These are phyloP conservation scores for Hsuehochloa calcarea DNA, from an alignment of 176 grass and related monocot genomes.

Conservation along the genomic window DNA sequence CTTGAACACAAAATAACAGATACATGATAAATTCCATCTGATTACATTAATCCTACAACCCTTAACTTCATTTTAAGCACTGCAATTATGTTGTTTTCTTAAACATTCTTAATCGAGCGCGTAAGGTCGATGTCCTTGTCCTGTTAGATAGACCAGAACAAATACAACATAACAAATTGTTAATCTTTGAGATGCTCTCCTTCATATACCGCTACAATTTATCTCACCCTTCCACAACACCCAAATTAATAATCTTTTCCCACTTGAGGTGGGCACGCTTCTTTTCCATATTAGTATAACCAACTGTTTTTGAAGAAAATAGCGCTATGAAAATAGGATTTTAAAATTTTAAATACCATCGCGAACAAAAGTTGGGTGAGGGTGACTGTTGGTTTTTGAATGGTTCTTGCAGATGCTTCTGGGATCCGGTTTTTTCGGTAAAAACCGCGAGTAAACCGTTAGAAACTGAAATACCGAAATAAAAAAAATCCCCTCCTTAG, in stretches of 20 bases:
- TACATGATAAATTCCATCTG: neutral
- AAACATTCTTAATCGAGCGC: neutral
- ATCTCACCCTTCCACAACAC: neutral
- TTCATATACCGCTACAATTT: slow-evolving; percentile 1
- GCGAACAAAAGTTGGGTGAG: no score
- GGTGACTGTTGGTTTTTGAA: no score
- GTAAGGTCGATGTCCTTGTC: neutral
- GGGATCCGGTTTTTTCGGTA: no score
- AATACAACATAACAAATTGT: no score
- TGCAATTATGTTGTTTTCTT: neutral
- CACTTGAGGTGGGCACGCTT: neutral
- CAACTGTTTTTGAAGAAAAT: no score
- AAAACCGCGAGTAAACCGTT: no score
- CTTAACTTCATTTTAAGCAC: slow-evolving; percentile 11
- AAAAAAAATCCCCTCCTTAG: no score
- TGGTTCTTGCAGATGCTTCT: neutral
- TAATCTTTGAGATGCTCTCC: neutral
- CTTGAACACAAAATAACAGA: neutral
- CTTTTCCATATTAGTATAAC: no score
- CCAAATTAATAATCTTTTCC: neutral
- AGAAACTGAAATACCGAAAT: no score
- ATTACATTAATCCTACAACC: neutral
- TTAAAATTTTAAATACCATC: no score
- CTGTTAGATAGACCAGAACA: slow-evolving; percentile 3
- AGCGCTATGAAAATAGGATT: no score